Conservation (phyloP, 2,329 filamentous ascomycete species). For the Xenoacremonium recifei region DNA sequence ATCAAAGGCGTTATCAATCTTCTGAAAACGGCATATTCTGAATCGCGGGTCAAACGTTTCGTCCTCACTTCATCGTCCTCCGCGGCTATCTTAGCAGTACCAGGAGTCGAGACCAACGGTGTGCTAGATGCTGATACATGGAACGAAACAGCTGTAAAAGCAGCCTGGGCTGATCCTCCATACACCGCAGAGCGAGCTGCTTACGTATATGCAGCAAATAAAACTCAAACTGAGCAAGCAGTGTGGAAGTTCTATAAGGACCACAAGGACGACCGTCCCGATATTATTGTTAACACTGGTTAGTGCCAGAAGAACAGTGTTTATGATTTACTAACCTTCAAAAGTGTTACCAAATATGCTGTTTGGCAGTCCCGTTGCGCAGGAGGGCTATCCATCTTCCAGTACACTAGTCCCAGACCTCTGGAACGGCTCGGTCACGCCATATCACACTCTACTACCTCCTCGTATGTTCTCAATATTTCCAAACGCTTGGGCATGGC, state of each 20-base stretch:
- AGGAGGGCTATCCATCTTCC: too few relatives aligned
- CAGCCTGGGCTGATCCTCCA: conserved; percentile 34
- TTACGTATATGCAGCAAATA: conserved; percentile 34
- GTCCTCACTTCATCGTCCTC: conserved; percentile 38
- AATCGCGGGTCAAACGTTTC: conserved; percentile 35
- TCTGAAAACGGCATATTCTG: conserved; percentile 30
- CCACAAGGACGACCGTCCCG: conserved; percentile 18
- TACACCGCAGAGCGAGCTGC: conserved; percentile 23
- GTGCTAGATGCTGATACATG: too few relatives aligned
- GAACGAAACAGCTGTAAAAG: conserved; percentile 32
- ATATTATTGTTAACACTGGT: conserved; percentile 24
- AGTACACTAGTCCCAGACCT: too few relatives aligned
- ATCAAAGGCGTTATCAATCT: conserved; percentile 24
- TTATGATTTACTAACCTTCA: fast-evolving
- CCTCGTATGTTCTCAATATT: conserved; percentile 6
- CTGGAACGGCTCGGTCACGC: too few relatives aligned
- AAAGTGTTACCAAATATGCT: conserved; percentile 28
- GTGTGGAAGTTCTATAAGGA: conserved; percentile 32
- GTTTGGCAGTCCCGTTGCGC: conserved; percentile 22
- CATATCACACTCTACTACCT: too few relatives aligned
- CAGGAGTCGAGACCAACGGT: too few relatives aligned
- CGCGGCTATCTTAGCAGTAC: conserved; percentile 16
- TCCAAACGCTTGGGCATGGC: neutral
- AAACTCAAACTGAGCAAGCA: conserved; percentile 31
- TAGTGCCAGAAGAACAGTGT: neutral